Evolutionary conservation across 345 rosid genomes (phyloP).

Genomic region (Syzygium jambos): DNA sequence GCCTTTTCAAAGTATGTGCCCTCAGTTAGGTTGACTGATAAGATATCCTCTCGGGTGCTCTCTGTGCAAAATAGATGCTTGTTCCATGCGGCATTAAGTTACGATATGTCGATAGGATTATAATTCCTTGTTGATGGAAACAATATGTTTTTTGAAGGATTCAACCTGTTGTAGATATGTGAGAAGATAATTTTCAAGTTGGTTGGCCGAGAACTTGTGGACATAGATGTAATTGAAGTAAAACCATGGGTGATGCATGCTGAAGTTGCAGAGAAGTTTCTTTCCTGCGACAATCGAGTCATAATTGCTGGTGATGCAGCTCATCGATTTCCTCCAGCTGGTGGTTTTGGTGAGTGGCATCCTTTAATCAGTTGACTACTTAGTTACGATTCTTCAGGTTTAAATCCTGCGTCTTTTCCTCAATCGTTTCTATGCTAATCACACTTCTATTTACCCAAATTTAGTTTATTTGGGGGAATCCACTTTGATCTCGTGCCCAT

Average conservation of each 20-base stretch:
- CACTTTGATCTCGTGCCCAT: neutral
- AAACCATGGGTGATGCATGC: slow-evolving; percentile 99
- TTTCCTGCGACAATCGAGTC: slow-evolving; percentile 45
- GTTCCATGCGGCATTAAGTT: neutral
- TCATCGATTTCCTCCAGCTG: slow-evolving; percentile 95
- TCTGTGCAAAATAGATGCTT: neutral
- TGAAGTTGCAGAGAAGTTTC: slow-evolving; percentile 83
- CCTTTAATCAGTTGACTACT: neutral
- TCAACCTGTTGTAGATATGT: slow-evolving; percentile 65
- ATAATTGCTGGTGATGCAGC: slow-evolving; percentile 95
- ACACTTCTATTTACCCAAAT: neutral
- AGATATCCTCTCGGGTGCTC: neutral
- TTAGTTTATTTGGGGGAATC: neutral
- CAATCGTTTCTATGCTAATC: neutral
- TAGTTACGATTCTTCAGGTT: neutral
- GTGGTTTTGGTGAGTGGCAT: slow-evolving; percentile 82
- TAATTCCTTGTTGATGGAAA: neutral
- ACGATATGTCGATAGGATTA: neutral
- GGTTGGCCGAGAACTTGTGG: slow-evolving; percentile 83
- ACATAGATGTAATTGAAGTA: slow-evolving; percentile 61
- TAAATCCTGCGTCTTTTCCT: neutral
- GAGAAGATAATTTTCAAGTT: slow-evolving; percentile 61
- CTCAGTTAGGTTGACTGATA: neutral
- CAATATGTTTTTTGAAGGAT: slow-evolving; percentile 25
- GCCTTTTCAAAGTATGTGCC: neutral